phyloP scores from a whole-genome alignment of 1,139 yeast species.

The Scheffersomyces cryptocercus region DNA sequence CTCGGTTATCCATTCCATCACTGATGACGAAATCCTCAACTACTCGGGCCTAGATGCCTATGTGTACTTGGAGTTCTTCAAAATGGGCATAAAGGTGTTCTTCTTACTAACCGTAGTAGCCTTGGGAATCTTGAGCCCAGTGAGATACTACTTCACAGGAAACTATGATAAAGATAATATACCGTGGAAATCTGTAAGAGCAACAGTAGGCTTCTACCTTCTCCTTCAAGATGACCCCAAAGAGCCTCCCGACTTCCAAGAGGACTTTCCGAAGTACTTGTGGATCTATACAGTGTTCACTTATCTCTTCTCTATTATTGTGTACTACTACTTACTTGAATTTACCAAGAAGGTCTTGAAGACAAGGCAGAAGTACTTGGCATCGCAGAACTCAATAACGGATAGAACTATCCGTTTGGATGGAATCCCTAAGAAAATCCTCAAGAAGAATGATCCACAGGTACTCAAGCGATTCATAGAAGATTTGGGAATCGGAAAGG shows the following conservation, averaged over 20 bases:
- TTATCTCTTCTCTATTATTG: conserved; percentile 40
- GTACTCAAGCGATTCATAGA: conserved; percentile 55
- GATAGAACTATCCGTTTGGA: conserved; percentile 48
- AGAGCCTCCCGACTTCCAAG: conserved; percentile 13
- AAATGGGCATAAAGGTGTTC: conserved; percentile 46
- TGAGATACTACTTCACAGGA: conserved; percentile 46
- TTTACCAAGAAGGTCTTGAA: conserved; percentile 39
- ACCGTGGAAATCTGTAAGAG: conserved; percentile 5
- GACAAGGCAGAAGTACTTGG: conserved; percentile 45
- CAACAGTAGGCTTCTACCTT: neutral
- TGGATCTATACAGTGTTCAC: conserved; percentile 48
- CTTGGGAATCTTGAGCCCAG: conserved; percentile 43
- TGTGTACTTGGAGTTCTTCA: conserved; percentile 46
- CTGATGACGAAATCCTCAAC: conserved; percentile 44
- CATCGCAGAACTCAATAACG: conserved; percentile 45
- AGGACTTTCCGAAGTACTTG: conserved; percentile 21
- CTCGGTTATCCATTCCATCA: conserved; percentile 30
- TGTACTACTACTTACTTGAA: conserved; percentile 33
- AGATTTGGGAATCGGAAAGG: conserved; percentile 62
- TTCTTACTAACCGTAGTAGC: conserved; percentile 37
- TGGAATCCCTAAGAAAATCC: conserved; percentile 49
- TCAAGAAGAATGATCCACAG: conserved; percentile 38
- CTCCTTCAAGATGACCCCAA: neutral
- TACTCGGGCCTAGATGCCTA: conserved; percentile 48
- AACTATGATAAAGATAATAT: conserved; percentile 45